Conservation (phyloP, 495 filamentous ascomycete species). For the Rusavskia elegans region DNA sequence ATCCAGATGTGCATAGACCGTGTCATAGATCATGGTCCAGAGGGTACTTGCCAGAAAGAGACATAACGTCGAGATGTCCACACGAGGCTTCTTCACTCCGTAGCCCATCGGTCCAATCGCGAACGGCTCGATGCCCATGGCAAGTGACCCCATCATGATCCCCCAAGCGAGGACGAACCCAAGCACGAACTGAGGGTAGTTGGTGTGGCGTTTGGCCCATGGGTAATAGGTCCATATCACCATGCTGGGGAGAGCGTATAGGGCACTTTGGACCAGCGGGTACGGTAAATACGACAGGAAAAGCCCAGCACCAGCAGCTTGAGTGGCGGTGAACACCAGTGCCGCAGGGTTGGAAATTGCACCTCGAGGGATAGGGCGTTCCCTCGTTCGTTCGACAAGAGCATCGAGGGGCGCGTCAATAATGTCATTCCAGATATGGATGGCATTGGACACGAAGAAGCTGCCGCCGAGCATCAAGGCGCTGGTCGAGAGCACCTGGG, state of each 20-base stretch:
- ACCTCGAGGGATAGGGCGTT: slow-evolving; percentile 30
- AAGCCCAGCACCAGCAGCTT: too few relatives aligned
- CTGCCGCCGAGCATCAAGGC: slow-evolving; percentile 18
- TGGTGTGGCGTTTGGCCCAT: slow-evolving; percentile 11
- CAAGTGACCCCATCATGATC: slow-evolving; percentile 10
- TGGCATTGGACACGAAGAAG: slow-evolving; percentile 27
- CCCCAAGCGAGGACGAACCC: slow-evolving; percentile 8
- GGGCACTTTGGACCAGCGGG: slow-evolving; percentile 5
- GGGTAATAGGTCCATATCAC: slow-evolving; percentile 4
- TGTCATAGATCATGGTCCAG: slow-evolving; percentile 32
- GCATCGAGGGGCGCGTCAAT: slow-evolving; percentile 27
- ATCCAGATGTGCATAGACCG: slow-evolving; percentile 31
- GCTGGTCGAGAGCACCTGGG: slow-evolving; percentile 8
- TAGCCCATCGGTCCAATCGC: neutral
- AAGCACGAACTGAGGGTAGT: slow-evolving; percentile 12
- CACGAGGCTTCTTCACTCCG: too few relatives aligned
- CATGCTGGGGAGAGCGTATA: slow-evolving; percentile 15
- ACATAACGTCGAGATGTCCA: too few relatives aligned
- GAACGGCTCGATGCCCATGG: slow-evolving; percentile 7
- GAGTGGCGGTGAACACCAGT: too few relatives aligned
- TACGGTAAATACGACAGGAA: too few relatives aligned
- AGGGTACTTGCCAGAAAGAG: slow-evolving; percentile 15
- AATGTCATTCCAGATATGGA: slow-evolving; percentile 30
- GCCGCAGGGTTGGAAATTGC: slow-evolving; percentile 17
- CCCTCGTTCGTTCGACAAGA: slow-evolving; percentile 19